phyloP scores from a whole-genome alignment of 2,329 filamentous ascomycete genomes.

The Stagonosporopsis rhizophila region DNA sequence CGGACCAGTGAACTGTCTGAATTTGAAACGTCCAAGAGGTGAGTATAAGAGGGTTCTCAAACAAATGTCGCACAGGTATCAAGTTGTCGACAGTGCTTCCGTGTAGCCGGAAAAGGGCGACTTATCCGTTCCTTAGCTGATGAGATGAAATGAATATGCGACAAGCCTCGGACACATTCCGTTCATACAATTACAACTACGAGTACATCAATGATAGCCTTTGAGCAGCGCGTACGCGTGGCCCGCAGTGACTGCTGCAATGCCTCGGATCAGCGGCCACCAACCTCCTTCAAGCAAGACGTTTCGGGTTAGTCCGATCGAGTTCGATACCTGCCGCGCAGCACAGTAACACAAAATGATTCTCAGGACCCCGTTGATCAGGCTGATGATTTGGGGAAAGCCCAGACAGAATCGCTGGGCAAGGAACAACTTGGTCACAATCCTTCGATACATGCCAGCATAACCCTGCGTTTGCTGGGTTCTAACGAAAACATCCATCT shows the following conservation, averaged over 20 bases:
- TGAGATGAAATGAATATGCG: neutral
- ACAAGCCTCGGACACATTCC: neutral
- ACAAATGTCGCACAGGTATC: neutral
- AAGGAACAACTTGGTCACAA: conserved; percentile 51
- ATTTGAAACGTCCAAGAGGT: neutral
- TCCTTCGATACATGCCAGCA: conserved; percentile 46
- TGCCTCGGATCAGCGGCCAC: conserved; percentile 11
- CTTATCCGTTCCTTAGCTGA: neutral
- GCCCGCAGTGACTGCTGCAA: conserved; percentile 20
- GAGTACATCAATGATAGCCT: conserved; percentile 26
- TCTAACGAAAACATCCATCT: conserved; percentile 51
- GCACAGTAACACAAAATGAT: conserved; percentile 59
- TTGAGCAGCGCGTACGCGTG: conserved; percentile 40
- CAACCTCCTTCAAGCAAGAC: neutral
- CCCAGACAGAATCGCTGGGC: conserved; percentile 51
- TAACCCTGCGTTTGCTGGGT: conserved; percentile 15
- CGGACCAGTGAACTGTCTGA: neutral
- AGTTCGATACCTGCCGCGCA: conserved; percentile 15
- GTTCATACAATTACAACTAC: neutral
- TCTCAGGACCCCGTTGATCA: conserved; percentile 75
- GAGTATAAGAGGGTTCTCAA: neutral
- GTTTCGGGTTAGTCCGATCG: neutral
- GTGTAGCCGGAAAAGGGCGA: neutral
- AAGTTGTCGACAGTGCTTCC: neutral
- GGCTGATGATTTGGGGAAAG: conserved; percentile 59